phyloP scores from a whole-genome alignment of 23 red algal species.

The Pyropia yezoensis region DNA sequence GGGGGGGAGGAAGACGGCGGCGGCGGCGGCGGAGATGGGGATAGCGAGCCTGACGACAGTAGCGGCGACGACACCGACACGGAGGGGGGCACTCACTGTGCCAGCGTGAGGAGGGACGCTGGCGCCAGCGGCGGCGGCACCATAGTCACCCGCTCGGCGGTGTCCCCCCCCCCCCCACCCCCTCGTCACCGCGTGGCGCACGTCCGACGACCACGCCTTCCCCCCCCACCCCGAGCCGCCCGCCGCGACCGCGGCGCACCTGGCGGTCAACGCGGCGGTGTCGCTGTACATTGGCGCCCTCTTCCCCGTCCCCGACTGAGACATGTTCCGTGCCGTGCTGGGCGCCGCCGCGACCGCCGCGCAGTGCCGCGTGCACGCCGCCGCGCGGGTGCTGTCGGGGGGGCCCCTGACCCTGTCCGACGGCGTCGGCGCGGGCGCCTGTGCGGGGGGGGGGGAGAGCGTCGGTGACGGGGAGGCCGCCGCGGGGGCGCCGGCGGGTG shows the following conservation, averaged over 20 bases:
- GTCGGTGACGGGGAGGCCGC: no score
- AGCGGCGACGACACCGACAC: no score
- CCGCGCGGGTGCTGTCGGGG: slow-evolving; percentile 43
- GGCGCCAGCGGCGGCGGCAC: no score
- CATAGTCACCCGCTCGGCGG: no score
- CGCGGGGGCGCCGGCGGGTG: no score
- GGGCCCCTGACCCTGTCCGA: slow-evolving; percentile 50
- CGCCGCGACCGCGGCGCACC: slow-evolving; percentile 21
- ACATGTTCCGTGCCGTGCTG: slow-evolving; percentile 44
- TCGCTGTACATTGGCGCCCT: slow-evolving; percentile 40
- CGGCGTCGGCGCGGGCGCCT: neutral
- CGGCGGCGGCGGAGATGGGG: no score
- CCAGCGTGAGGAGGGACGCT: no score
- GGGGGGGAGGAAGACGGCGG: no score
- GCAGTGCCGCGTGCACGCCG: slow-evolving; percentile 24
- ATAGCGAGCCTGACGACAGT: no score
- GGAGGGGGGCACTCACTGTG: no score
- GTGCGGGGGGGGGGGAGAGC: no score
- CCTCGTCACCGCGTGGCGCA: slow-evolving; percentile 31
- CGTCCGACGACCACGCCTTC: slow-evolving; percentile 78
- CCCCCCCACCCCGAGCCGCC: slow-evolving; percentile 24
- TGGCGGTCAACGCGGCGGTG: slow-evolving; percentile 44
- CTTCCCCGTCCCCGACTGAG: slow-evolving; percentile 72
- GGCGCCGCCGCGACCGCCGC: slow-evolving; percentile 3
- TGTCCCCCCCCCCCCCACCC: no score